Conservation (phyloP, 441 rosid species). For the Flueggea neowawraea region DNA sequence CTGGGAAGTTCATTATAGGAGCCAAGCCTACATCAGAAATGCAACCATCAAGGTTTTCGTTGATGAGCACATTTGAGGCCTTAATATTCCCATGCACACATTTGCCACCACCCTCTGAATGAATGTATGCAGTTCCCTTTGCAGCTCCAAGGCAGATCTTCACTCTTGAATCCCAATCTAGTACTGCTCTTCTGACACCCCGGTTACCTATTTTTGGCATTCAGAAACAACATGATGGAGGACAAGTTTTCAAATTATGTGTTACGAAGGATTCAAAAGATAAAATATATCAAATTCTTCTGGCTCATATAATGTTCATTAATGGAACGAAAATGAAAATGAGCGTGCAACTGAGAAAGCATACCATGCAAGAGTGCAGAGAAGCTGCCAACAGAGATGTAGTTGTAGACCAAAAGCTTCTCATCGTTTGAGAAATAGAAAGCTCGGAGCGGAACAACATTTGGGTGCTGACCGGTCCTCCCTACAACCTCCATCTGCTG, state of each 20-base stretch:
- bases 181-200: slow-evolving; percentile 67
- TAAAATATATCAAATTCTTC: neutral
- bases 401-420: slow-evolving; percentile 78
- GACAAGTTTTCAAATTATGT: neutral
- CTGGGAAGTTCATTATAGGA: slow-evolving; percentile 48
- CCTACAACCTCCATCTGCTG: slow-evolving; percentile 75
- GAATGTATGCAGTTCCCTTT: slow-evolving; percentile 64
- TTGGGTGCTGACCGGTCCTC: slow-evolving; percentile 53
- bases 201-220: slow-evolving; percentile 45
- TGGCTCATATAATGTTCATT: neutral
- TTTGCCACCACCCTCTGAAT: slow-evolving; percentile 47
- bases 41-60: slow-evolving; percentile 48
- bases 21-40: slow-evolving; percentile 74
- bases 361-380: slow-evolving; percentile 84
- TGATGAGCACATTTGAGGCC: slow-evolving; percentile 75
- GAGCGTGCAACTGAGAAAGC: neutral
- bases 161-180: slow-evolving; percentile 81
- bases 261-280: neutral
- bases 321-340: too few species aligned
- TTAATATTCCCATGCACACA: slow-evolving; percentile 81
- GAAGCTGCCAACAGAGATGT: slow-evolving; percentile 70
- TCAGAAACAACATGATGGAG: neutral
- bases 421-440: slow-evolving; percentile 87
- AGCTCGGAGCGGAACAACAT: slow-evolving; percentile 77
- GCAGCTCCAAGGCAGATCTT: slow-evolving; percentile 73